Percentiles rank a stretch among this genome's conserved stretches.
Evolutionary conservation across 2,329 filamentous ascomycete species (phyloP).

Genomic region (Aspergillus neotritici): DNA sequence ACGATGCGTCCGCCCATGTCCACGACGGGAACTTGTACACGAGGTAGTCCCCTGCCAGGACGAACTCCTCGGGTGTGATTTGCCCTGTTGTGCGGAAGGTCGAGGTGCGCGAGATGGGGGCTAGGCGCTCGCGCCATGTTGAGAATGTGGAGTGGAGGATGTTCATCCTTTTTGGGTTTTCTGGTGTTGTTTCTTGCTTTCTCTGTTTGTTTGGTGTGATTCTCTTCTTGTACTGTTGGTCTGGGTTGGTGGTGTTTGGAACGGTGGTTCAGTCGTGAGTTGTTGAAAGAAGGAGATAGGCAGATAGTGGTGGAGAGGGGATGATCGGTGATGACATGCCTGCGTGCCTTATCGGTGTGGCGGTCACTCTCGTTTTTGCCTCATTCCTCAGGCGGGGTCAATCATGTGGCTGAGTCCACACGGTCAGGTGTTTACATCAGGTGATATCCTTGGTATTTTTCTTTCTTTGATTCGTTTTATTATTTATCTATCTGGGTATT

Average conservation of each 20-base stretch:
- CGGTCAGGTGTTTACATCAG: constrained; percentile 1
- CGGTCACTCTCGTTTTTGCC: constrained; percentile 4
- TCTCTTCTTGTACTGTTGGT: background rate
- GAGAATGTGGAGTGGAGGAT: constrained; percentile 90
- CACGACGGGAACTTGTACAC: constrained; percentile 99
- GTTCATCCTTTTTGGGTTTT: constrained; percentile 57
- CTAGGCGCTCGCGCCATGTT: constrained; percentile 83
- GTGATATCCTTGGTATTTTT: background rate
- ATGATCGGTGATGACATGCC: too few species aligned
- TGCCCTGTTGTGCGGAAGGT: constrained; percentile 91
- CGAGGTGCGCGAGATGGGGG: constrained; percentile 80
- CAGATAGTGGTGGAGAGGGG: constrained; percentile 2
- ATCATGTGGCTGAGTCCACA: constrained; percentile 17
- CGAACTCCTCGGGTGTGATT: constrained; percentile 95
- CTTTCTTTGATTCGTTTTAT: background rate
- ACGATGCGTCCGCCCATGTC: constrained; percentile 89
- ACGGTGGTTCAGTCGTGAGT: background rate
- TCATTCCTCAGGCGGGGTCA: constrained; percentile 12
- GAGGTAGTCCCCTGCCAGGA: constrained; percentile 91
- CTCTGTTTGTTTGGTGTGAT: background rate
- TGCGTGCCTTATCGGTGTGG: constrained; percentile 12
- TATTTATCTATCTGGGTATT: too few species aligned
- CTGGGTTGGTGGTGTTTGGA: background rate
- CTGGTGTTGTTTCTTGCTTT: background rate
- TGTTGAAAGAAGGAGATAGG: background rate